A percentile compares a stretch with the other conserved stretches of the same genome.
phyloP scores from a whole-genome alignment of 1,139 yeast genomes.

The Protomyces arabidopsidicola region DNA sequence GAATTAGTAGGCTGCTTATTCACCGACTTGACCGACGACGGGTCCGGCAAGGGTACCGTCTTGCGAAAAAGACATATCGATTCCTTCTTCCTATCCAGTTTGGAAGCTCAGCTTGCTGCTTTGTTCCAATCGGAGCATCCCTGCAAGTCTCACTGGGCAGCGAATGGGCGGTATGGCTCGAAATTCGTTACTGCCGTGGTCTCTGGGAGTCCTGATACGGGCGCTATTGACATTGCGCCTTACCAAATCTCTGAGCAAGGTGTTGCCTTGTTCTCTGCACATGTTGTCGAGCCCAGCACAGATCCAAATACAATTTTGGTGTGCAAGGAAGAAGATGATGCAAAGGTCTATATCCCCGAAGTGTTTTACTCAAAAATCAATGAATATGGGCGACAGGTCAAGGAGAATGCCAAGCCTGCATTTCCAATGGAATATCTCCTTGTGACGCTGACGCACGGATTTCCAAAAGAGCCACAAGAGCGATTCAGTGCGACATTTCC shows the following conservation, averaged over 20 bases:
- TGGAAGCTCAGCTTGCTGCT: constrained; percentile 85
- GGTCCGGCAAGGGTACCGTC: constrained; percentile 80
- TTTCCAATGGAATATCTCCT: constrained; percentile 91
- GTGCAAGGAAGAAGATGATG: constrained; percentile 53
- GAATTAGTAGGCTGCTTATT: constrained; percentile 75
- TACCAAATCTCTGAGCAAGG: constrained; percentile 87
- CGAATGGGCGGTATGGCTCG: constrained; percentile 68
- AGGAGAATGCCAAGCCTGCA: constrained; percentile 87
- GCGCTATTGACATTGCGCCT: constrained; percentile 85
- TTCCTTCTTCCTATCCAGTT: constrained; percentile 78
- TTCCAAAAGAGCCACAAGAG: constrained; percentile 48
- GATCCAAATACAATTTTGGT: constrained; percentile 86
- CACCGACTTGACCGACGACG: constrained; percentile 86
- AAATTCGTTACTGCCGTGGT: constrained; percentile 91
- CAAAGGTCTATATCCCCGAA: constrained; percentile 84
- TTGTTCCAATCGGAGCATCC: constrained; percentile 64
- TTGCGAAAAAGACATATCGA: constrained; percentile 89
- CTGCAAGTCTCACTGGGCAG: constrained; percentile 62
- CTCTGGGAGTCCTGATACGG: constrained; percentile 67
- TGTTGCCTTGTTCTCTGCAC: constrained; percentile 83
- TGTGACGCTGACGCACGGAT: constrained; percentile 88
- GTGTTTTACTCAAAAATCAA: constrained; percentile 78
- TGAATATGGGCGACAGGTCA: constrained; percentile 83
- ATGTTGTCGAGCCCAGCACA: constrained; percentile 77
- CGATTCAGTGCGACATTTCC: constrained; percentile 30